phyloP scores from a whole-genome alignment of 164 flowering plant species.

The Umbilicus rupestris region DNA sequence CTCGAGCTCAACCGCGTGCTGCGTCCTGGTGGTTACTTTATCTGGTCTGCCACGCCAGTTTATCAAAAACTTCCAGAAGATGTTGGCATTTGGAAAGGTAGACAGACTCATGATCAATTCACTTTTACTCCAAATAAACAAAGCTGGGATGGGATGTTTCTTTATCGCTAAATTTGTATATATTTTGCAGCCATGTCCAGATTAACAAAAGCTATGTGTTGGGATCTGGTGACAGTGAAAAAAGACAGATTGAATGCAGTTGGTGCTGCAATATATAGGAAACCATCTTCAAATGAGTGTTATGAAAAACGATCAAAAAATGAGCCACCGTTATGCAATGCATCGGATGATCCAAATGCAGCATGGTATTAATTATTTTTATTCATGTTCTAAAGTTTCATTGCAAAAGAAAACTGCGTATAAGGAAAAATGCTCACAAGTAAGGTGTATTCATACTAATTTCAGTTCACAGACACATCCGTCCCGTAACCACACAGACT shows the following conservation, averaged over 20 bases:
- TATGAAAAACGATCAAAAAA: constrained; percentile 52
- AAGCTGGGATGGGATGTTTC: background rate
- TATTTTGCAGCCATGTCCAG: constrained; percentile 62
- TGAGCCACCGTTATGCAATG: constrained; percentile 66
- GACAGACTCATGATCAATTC: constrained; percentile 5
- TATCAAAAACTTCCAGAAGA: constrained; percentile 64
- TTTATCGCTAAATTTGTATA: background rate
- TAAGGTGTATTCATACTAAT: background rate
- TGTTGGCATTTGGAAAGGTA: constrained; percentile 77
- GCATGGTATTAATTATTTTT: constrained; percentile 51
- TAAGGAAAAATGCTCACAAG: background rate
- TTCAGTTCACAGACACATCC: background rate
- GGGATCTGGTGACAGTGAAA: constrained; percentile 55
- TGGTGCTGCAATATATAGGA: constrained; percentile 65
- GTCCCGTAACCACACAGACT: background rate
- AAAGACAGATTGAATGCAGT: constrained; percentile 57
- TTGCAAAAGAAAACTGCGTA: background rate
- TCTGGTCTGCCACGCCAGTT: constrained; percentile 93
- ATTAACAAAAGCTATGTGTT: constrained; percentile 76
- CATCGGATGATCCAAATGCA: constrained; percentile 83
- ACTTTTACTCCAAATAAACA: background rate
- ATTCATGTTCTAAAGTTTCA: background rate
- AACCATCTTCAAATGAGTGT: constrained; percentile 74
- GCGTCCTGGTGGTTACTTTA: constrained; percentile 84
- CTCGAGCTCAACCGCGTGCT: constrained; percentile 76